phyloP scores from a whole-genome alignment of 805 yeast genomes.

The Ascoidea asiatica region DNA sequence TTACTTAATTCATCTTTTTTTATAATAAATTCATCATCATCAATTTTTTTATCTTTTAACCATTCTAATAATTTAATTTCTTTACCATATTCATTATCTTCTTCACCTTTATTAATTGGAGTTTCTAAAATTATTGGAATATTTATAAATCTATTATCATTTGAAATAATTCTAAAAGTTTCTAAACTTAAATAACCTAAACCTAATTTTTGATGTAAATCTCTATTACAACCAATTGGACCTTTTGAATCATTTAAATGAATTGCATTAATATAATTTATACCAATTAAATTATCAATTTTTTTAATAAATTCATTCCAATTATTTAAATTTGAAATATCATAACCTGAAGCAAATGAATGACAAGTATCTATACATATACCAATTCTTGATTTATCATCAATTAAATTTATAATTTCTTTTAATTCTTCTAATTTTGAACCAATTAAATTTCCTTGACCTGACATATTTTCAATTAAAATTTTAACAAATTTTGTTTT shows the following conservation, averaged over 20 bases:
- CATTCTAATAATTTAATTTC: constrained; percentile 77
- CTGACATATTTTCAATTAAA: constrained; percentile 96
- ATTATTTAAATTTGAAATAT: constrained; percentile 44
- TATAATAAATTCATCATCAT: constrained; percentile 39
- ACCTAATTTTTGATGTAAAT: constrained; percentile 83
- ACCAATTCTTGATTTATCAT: constrained; percentile 77
- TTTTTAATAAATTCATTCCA: constrained; percentile 60
- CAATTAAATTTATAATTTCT: constrained; percentile 64
- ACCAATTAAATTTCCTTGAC: constrained; percentile 86
- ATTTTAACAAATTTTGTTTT: constrained; percentile 73
- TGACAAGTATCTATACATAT: constrained; percentile 96
- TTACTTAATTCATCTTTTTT: constrained; percentile 36
- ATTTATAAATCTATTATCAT: constrained; percentile 41
- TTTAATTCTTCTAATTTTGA: constrained; percentile 63
- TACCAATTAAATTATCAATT: constrained; percentile 66
- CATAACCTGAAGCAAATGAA: constrained; percentile 93
- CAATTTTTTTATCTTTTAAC: constrained; percentile 44
- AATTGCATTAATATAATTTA: constrained; percentile 60
- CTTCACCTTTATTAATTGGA: constrained; percentile 35
- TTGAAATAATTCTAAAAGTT: constrained; percentile 66
- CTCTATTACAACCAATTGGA: constrained; percentile 81
- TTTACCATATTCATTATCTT: constrained; percentile 61
- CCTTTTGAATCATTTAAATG: constrained; percentile 94
- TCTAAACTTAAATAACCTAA: constrained; percentile 83
- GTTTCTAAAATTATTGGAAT: constrained; percentile 84